Evolutionary conservation across 2,329 filamentous ascomycete genomes (phyloP), one percentile per base, ranked within the genome.

Genomic region (Cladophialophora yegresii): DNA sequence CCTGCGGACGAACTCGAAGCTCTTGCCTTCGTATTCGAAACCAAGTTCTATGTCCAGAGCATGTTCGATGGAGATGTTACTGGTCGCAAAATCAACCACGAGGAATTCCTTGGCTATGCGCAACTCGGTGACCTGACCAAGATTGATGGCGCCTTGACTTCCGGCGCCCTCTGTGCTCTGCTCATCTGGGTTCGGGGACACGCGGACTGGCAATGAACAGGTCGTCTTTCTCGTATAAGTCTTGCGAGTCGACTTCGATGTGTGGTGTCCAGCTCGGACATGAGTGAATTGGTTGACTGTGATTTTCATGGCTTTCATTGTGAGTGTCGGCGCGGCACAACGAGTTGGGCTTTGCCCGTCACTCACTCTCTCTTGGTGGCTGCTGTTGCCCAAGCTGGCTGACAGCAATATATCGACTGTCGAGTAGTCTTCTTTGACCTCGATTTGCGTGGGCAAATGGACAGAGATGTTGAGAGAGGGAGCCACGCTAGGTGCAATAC

Each of bases 171-270:
- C 51, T 30, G n/a, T 30, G 10, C n/a, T 3, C n/a, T 28, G 23
- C 40, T 23, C 40, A 30, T 49, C 10, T 22, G 26, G 43, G 30
- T 12, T 13, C 8, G 6, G 43, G 26, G 12, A 33, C 23, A 50
- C 40, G 26, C 23, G 26, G 26, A 50, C 12, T 28, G 56, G 56
- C 23, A 58, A 26, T 7, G 56, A 47, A 22, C 56, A 58, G 28
- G 43, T 50, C 23, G 56, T 58, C 28, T 58, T 58, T 30, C 56
- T 33, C 13, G 56, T 50, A 33, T 58, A 58, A 13, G 56, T 58
- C 22, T 58, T 58, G 9, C 56, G 56, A 10, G 56, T 58, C 20
- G 56, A 58, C n/a, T 43, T 58, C 10, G 56, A 49, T 3, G 40
- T 28, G 22, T 58, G 43, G 3, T 33, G 43, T 23, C 56, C 56